Evolutionary conservation across 257 asterid genomes (phyloP).

Genomic region (Solanum etuberosum): DNA sequence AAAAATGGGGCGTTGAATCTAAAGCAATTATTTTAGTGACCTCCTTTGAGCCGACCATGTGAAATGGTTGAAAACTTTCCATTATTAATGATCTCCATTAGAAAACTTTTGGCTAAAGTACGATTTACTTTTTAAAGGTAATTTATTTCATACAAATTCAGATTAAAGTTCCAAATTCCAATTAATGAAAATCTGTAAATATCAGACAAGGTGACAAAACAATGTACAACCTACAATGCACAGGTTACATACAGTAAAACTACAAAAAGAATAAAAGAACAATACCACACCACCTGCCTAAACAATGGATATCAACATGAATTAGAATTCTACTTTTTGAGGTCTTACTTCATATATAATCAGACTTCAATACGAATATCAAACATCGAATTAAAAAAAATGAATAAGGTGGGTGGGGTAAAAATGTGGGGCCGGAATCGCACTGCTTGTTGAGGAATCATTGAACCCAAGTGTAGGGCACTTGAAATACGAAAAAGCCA

Average conservation of each 20-base stretch:
- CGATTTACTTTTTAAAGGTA: background rate
- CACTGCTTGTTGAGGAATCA: slow-evolving; percentile 28
- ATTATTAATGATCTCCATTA: background rate
- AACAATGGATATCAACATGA: rapidly evolving
- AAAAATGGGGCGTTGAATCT: background rate
- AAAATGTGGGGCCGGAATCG: slow-evolving; percentile 37
- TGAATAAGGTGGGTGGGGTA: background rate
- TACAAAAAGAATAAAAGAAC: background rate
- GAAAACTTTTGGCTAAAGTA: background rate
- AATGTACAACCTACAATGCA: background rate
- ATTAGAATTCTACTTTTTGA: no score
- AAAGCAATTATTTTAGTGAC: background rate
- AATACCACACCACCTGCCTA: background rate
- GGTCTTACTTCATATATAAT: no score
- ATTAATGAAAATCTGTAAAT: background rate
- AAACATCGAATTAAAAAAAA: rapidly evolving
- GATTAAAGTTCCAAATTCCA: background rate
- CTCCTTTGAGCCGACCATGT: background rate
- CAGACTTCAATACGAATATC: background rate
- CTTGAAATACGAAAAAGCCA: slow-evolving; percentile 52
- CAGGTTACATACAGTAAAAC: background rate
- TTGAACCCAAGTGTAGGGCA: slow-evolving; percentile 41
- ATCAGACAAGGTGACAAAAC: background rate
- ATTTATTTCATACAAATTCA: background rate
- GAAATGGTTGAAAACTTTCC: background rate